These are phyloP conservation scores for Pilasporangium apinafurcum DNA, from an alignment of 352 stramenopile genomes.

Conservation along the genomic window DNA sequence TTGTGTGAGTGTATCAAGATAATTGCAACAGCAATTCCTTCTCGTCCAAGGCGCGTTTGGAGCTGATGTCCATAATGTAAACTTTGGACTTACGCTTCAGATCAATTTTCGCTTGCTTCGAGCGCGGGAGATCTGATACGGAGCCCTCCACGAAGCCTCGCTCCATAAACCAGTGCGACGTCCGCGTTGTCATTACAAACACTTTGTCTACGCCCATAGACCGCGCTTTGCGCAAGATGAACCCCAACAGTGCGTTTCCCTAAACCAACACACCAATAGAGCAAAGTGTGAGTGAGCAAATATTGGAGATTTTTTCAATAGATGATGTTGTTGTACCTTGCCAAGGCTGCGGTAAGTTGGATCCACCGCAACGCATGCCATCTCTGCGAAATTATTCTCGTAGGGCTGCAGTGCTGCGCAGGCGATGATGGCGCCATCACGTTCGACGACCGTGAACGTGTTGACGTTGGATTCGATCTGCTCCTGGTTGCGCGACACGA, in stretches of 20 bases:
- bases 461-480: slow-evolving; percentile 87
- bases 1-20: slow-evolving; percentile 4
- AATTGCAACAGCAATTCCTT: slow-evolving; percentile 79
- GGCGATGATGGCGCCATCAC: slow-evolving; percentile 85
- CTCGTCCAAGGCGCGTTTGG: slow-evolving; percentile 73
- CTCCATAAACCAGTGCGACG: slow-evolving; percentile 98
- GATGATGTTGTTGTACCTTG: slow-evolving; percentile 29
- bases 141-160: slow-evolving; percentile 90
- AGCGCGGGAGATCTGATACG: slow-evolving; percentile 83
- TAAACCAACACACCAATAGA: slow-evolving; percentile 11
- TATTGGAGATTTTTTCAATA: background rate
- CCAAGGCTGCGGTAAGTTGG: slow-evolving; percentile 77
- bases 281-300: too few species aligned
- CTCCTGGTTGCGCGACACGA: slow-evolving; percentile 84
- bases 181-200: slow-evolving; percentile 98
- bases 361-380: slow-evolving; percentile 88
- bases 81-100: slow-evolving; percentile 83
- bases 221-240: slow-evolving; percentile 84
- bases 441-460: slow-evolving; percentile 85
- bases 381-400: slow-evolving; percentile 86
- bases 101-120: slow-evolving; percentile 73
- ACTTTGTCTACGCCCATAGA: slow-evolving; percentile 86
- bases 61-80: slow-evolving; percentile 87
- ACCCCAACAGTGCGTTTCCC: slow-evolving; percentile 89
- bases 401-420: slow-evolving; percentile 88